These are phyloP conservation scores for Elsinoe batatas DNA, from an alignment of 2,329 filamentous ascomycete species.

Conservation along the genomic window DNA sequence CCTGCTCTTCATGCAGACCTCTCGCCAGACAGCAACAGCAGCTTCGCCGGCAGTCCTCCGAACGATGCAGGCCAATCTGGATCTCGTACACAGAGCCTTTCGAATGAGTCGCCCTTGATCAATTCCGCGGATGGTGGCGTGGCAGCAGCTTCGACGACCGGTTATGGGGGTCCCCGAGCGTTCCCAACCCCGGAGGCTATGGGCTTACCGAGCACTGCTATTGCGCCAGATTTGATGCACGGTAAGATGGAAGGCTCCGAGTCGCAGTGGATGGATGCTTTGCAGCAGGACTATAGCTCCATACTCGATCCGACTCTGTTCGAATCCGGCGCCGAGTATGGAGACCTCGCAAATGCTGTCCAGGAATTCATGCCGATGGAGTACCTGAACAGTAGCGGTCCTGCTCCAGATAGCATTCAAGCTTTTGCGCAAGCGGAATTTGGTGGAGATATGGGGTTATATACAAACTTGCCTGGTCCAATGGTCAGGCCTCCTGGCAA, in stretches of 20 bases:
- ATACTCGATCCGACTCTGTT: constrained; percentile 11
- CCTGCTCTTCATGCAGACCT: not conserved
- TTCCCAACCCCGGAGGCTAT: not conserved
- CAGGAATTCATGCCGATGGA: constrained; percentile 1
- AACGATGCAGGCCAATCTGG: not conserved
- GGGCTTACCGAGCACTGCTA: not conserved
- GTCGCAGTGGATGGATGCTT: constrained; percentile 1
- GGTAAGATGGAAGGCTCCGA: not conserved
- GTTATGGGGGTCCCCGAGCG: not conserved
- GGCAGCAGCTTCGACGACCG: not conserved
- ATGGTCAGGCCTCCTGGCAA: not conserved
- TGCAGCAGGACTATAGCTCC: constrained; percentile 8
- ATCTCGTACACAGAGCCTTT: not conserved
- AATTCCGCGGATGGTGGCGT: not conserved
- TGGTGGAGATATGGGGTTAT: not conserved
- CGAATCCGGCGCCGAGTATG: not conserved
- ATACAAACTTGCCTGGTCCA: not conserved
- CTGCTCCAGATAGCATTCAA: not conserved
- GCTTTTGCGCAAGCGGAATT: not conserved
- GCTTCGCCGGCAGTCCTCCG: not conserved
- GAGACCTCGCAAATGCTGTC: not conserved
- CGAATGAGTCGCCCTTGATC: not conserved
- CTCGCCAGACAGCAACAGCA: not conserved
- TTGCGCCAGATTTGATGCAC: not conserved
- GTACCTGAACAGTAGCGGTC: not conserved